Conservation (phyloP, 2,329 filamentous ascomycete genomes). For the Exserohilum rostratum region DNA sequence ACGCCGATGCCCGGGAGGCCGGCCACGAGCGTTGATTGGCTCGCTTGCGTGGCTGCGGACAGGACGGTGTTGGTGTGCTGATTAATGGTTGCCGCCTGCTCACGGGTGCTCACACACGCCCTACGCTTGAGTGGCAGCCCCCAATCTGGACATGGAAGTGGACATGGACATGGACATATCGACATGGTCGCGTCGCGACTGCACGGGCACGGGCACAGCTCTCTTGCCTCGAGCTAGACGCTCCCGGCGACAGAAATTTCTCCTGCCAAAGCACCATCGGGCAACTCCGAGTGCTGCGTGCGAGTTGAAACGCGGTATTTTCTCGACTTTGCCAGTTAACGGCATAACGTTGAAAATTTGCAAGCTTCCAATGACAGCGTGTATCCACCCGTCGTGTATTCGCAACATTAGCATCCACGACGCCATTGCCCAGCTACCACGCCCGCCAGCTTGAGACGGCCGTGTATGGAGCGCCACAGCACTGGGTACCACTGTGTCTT, state of each 20-base stretch:
- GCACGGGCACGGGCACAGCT: too few species aligned
- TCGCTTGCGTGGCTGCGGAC: constrained; percentile 23
- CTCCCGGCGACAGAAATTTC: not conserved
- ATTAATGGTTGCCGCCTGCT: constrained; percentile 28
- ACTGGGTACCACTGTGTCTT: too few species aligned
- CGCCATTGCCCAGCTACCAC: too few species aligned
- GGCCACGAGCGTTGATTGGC: too few species aligned
- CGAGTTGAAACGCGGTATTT: constrained; percentile 10
- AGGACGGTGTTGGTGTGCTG: constrained; percentile 15
- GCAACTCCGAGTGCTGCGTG: constrained; percentile 17
- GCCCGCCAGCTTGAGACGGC: too few species aligned
- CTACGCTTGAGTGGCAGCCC: constrained; percentile 12
- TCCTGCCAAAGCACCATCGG: constrained; percentile 17
- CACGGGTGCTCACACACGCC: constrained; percentile 12
- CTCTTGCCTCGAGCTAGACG: not conserved
- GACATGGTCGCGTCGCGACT: too few species aligned
- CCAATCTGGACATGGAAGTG: not conserved
- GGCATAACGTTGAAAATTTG: constrained; percentile 33
- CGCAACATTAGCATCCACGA: constrained; percentile 9
- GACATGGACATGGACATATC: too few species aligned
- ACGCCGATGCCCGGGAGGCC: too few species aligned
- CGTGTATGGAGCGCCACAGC: too few species aligned
- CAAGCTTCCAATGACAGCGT: constrained; percentile 25
- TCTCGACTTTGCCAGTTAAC: constrained; percentile 29
- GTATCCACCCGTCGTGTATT: constrained; percentile 31